phyloP scores from a whole-genome alignment of 331 rosid genomes.

The Pyrus hybrid region DNA sequence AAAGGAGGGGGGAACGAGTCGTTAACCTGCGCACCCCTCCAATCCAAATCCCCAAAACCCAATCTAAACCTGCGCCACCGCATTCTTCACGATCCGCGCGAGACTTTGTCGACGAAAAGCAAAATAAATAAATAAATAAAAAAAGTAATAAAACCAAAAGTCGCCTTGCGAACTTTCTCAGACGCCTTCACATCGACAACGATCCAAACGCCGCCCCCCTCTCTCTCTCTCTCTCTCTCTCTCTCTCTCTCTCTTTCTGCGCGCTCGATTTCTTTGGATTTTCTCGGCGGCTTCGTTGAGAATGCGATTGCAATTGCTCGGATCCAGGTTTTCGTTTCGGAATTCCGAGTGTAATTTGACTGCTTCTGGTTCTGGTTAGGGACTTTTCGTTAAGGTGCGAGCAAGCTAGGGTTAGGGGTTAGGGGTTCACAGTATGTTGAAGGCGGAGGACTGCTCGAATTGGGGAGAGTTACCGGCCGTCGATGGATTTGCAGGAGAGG shows the following conservation, averaged over 20 bases:
- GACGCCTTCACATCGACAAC: conserved; percentile 19
- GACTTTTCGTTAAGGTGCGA: background rate
- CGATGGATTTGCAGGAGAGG: conserved; percentile 1
- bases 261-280: background rate
- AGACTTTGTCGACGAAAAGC: conserved; percentile 13
- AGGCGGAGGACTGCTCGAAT: conserved; percentile 37
- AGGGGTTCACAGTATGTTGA: conserved; percentile 27
- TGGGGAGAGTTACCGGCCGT: background rate
- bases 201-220: background rate
- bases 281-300: conserved; percentile 14
- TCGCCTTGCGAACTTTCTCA: conserved; percentile 49
- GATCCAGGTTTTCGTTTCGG: background rate
- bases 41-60: conserved; percentile 18
- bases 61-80: conserved; percentile 40
- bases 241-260: background rate
- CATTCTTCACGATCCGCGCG: conserved; percentile 31
- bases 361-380: background rate
- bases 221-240: background rate
- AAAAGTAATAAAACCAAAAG: conserved; percentile 11
- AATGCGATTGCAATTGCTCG: conserved; percentile 9
- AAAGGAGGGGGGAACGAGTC: background rate
- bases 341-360: background rate
- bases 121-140: background rate
- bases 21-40: conserved; percentile 36
- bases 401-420: conserved; percentile 28